Evolutionary conservation across 352 stramenopile species (phyloP).

Genomic region (Globisporangium paddicum): DNA sequence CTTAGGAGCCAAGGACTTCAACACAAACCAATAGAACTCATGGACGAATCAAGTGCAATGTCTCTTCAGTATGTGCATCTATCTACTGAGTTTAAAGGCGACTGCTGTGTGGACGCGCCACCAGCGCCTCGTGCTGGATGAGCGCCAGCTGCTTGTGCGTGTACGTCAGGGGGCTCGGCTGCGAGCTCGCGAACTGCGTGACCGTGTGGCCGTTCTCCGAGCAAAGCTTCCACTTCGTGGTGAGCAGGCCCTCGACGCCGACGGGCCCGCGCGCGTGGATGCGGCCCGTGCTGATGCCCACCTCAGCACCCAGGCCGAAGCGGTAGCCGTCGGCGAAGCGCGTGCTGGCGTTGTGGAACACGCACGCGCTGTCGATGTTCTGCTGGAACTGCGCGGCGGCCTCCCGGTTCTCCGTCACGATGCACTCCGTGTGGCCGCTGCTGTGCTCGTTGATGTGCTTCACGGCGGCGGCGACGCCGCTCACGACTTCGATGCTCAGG

Average conservation of each 20-base stretch:
- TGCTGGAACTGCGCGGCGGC: constrained; percentile 72
- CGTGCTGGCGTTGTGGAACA: constrained; percentile 98
- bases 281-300: constrained; percentile 96
- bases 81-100: constrained; percentile 39
- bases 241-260: constrained; percentile 96
- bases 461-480: constrained; percentile 87
- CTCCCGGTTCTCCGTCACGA: constrained; percentile 91
- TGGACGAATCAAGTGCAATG: no score
- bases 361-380: constrained; percentile 94
- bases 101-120: constrained; percentile 65
- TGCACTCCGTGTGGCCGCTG: constrained; percentile 96
- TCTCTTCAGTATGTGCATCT: not conserved
- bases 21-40: not conserved
- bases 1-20: not conserved
- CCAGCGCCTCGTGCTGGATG: constrained; percentile 52
- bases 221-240: constrained; percentile 97
- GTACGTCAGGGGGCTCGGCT: constrained; percentile 50
- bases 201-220: constrained; percentile 82
- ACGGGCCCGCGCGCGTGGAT: constrained; percentile 96
- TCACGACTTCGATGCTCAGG: constrained; percentile 93
- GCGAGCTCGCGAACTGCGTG: constrained; percentile 49
- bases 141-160: constrained; percentile 75
- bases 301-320: constrained; percentile 97
- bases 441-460: constrained; percentile 95
- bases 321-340: constrained; percentile 95